These are phyloP conservation scores for Aspergillus hortae DNA, from an alignment of 2,329 filamentous ascomycete genomes.

Conservation along the genomic window DNA sequence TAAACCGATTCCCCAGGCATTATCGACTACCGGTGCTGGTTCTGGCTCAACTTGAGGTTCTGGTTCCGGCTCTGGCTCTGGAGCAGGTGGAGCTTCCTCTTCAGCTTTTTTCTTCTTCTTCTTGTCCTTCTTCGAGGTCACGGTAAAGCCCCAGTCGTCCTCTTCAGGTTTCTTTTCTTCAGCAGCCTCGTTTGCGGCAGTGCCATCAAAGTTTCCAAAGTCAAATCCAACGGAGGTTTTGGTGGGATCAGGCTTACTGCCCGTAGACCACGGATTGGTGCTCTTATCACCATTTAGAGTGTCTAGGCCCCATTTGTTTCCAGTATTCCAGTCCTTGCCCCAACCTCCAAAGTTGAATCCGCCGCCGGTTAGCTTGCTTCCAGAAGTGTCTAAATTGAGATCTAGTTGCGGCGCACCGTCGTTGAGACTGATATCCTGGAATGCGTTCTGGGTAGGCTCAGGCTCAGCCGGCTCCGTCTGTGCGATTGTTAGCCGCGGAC, in stretches of 20 bases:
- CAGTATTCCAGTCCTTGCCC: constrained; percentile 59
- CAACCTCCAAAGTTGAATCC: constrained; percentile 53
- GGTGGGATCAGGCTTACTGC: constrained; percentile 35
- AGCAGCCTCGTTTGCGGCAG: constrained; percentile 35
- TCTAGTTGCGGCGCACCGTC: constrained; percentile 58
- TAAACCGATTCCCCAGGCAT: constrained; percentile 29
- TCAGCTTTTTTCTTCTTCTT: constrained; percentile 41
- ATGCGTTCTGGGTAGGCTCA: constrained; percentile 48
- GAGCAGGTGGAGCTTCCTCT: constrained; percentile 19
- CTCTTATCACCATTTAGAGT: constrained; percentile 32
- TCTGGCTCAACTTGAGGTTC: constrained; percentile 10
- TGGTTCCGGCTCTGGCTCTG: constrained; percentile 11
- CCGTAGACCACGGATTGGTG: constrained; percentile 40
- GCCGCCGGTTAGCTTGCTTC: constrained; percentile 35
- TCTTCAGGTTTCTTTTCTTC: constrained; percentile 38
- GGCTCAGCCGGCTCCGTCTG: constrained; percentile 32
- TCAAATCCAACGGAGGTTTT: constrained; percentile 38
- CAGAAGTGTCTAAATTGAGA: constrained; percentile 51
- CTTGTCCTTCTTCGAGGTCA: constrained; percentile 42
- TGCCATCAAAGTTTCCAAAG: constrained; percentile 37
- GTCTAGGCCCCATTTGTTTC: constrained; percentile 45
- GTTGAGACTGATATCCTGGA: constrained; percentile 67
- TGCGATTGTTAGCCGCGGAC: neutral
- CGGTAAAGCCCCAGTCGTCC: constrained; percentile 35
- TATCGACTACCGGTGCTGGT: constrained; percentile 15